Evolutionary conservation across 2,329 filamentous ascomycete genomes (phyloP).

Genomic region (Neofusicoccum cordaticola): DNA sequence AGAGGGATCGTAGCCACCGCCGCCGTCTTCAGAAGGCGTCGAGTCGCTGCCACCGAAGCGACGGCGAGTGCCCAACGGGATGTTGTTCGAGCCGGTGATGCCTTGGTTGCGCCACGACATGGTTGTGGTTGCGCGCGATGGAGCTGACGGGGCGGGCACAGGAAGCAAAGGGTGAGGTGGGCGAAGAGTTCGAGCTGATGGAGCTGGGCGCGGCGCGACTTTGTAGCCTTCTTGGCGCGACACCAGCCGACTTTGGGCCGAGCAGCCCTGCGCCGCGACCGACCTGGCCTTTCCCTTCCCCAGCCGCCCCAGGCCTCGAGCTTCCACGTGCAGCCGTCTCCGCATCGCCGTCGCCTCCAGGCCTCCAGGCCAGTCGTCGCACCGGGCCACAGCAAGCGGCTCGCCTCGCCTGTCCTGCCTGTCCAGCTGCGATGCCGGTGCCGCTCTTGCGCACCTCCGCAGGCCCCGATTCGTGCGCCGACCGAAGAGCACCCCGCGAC

Average conservation of each 20-base stretch:
- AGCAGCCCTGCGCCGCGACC: neutral
- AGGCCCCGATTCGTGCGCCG: neutral
- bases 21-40: slow-evolving; percentile 21
- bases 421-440: too few species aligned
- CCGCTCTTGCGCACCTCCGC: neutral
- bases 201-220: neutral
- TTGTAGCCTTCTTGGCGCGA: neutral
- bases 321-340: too few species aligned
- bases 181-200: neutral
- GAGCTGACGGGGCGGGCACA: neutral
- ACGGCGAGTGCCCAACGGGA: slow-evolving; percentile 81
- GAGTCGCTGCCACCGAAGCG: slow-evolving; percentile 62
- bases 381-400: too few species aligned
- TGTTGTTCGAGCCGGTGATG: slow-evolving; percentile 97
- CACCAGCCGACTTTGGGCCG: neutral
- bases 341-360: too few species aligned
- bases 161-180: neutral
- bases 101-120: slow-evolving; percentile 71
- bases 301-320: too few species aligned
- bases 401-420: too few species aligned
- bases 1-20: slow-evolving; percentile 46
- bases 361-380: too few species aligned
- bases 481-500: neutral
- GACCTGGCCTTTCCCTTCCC: too few species aligned
- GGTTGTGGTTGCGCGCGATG: slow-evolving; percentile 20